Evolutionary conservation across 345 rosid genomes (phyloP), one percentile per base, ranked within the genome.

Genomic region (Arabidopsis arenosa): DNA sequence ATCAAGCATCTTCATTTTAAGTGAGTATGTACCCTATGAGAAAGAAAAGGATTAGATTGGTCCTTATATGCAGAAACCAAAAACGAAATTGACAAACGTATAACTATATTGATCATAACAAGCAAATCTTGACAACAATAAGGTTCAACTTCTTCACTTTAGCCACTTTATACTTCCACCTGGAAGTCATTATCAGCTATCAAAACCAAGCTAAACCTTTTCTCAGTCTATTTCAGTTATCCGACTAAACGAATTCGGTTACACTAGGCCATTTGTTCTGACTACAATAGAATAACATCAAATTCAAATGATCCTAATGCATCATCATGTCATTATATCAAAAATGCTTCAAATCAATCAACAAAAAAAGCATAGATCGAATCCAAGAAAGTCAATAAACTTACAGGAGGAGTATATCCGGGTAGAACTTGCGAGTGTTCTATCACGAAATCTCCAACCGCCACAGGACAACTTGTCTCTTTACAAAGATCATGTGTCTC

Each of bases 381-480:
- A 18, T 47, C 39, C 18, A 61, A 57, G 10, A 40, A 54, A 9
- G 23, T 13, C 9, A 39, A 47, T 26, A 28, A 23, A 85, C 97
- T 86, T 84, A 94, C 98, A 49, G 96, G 98, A 23, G 98, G 99
- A 39, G 99, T 95, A 61, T 35, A 89, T 71, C 89, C 92, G 0
- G 97, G 96, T 45, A 95, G 81, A 70, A 82, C 86, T 88, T 95
- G 93, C 1, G 97, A 83, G 67, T 95, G 99, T 30, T 90, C 48
- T n/a, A 92, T 89, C 74, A 88, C 74, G 72, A 95, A 95, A 66
- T 92, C 88, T n/a, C 99, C 96, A 44, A 48, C 78, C 13, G 94
- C 44, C 12, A 92, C 93, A 12, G 96, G 97, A 84, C 97, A 89
- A 35, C 79, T 83, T 5, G 99, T 95, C 87, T 92, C 94, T 9